Evolutionary conservation across 2,329 filamentous ascomycete genomes (phyloP).

Genomic region (Cylindrodendrum hubeiense): DNA sequence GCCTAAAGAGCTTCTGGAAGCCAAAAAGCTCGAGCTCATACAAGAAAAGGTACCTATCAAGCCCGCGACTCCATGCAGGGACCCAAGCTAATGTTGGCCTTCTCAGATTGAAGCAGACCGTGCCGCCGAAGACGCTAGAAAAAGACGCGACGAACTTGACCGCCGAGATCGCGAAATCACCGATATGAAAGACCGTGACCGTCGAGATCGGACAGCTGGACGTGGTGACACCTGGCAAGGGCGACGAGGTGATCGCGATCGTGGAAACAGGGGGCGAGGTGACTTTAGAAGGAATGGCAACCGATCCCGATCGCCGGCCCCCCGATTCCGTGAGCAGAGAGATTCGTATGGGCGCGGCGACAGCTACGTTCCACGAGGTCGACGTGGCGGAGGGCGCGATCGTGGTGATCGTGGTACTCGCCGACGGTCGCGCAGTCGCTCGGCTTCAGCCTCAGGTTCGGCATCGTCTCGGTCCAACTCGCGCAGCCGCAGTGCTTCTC

Average conservation of each 20-base stretch:
- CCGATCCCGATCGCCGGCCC: conserved; percentile 62
- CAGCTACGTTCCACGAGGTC: conserved; percentile 65
- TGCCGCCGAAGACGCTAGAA: conserved; percentile 80
- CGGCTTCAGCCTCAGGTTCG: conserved; percentile 48
- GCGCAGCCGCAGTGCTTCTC: conserved; percentile 48
- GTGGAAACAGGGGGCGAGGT: conserved; percentile 57
- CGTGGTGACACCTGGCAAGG: conserved; percentile 67
- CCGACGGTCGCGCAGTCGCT: conserved; percentile 45
- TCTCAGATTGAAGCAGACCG: conserved; percentile 83
- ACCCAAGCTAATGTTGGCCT: not conserved
- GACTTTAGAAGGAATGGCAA: conserved; percentile 59
- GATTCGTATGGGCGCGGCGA: conserved; percentile 64
- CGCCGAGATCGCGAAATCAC: conserved; percentile 79
- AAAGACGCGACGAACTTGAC: conserved; percentile 77
- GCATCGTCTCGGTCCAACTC: conserved; percentile 50
- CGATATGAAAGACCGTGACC: conserved; percentile 75
- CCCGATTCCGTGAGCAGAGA: conserved; percentile 57
- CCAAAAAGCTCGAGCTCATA: conserved; percentile 94
- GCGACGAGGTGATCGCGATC: conserved; percentile 65
- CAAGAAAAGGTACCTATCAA: conserved; percentile 83
- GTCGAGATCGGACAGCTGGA: conserved; percentile 64
- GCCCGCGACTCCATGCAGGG: not conserved
- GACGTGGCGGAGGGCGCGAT: conserved; percentile 53
- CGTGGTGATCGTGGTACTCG: conserved; percentile 60
- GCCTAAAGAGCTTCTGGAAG: conserved; percentile 92